Base-by-base conservation (phyloP, 169 alveolate genomes). In the Eimeria sp. region DNA sequence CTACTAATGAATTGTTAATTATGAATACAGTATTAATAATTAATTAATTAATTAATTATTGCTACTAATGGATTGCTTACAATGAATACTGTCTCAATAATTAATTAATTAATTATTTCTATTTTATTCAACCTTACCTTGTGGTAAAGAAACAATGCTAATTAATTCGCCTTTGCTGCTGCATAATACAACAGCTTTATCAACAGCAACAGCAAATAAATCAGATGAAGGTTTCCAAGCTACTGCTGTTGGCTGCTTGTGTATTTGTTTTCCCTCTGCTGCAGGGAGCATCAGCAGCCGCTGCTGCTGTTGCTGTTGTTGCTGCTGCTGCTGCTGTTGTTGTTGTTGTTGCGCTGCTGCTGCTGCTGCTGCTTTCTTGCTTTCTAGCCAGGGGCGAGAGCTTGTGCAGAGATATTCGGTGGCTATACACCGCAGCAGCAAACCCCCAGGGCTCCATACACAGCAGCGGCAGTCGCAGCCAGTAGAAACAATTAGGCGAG, bases 391-490 rank as follows among this genome's bases (percentile, higher is more conserved):
- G 9, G 74, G 54, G 74, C 90, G 90, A 0, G 90, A 49, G 13
- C 76, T 83, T 56, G 66, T 33, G 23, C 46, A 33, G 37, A 83
- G 62, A 33, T 83, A 58, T 10, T 83, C 76, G 30, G 76, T 58
- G n/a, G 76, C 72, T 40, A 83, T 83, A 56, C 56, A 83, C 72
- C 76, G 43, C 58, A 83, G 46, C 37, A 83, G 72, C n/a, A 83
- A 1, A 9, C 90, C 90, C n/a, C 9, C 37, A 13, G 90, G 37
- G 30, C 66, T 37, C 90, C 90, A 83, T 0, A 83, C 9, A 76
- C 90, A 56, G 30, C 90, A 83, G 40, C 74, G 68, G 20, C 76
- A 10, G 72, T 83, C 90, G 13, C 90, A 83, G 1, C 90, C 90
- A 27, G 76, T 16, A 23, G 90, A 83, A 4, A 56, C 58, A 54